Conservation (phyloP, 2,329 filamentous ascomycete species). For the Lachnellula subtilissima region DNA sequence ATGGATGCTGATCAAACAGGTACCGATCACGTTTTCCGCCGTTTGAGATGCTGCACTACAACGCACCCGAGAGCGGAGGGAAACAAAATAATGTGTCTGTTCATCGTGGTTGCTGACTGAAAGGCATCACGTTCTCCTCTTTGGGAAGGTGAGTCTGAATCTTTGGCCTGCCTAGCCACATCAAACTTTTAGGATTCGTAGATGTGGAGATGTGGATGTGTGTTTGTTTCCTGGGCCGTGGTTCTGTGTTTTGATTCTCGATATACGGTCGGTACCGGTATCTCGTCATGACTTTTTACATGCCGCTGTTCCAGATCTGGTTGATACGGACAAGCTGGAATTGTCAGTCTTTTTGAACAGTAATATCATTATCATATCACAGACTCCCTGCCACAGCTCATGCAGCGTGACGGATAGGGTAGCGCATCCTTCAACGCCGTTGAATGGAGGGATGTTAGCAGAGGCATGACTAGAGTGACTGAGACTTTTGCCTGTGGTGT, state of each 20-base stretch:
- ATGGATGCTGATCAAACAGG: constrained; percentile 25
- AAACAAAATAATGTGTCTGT: background rate
- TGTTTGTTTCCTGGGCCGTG: constrained; percentile 1
- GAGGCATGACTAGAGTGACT: constrained; percentile 1
- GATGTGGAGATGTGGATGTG: background rate
- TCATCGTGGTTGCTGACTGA: background rate
- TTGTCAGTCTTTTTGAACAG: too few relatives aligned
- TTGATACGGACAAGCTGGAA: too few relatives aligned
- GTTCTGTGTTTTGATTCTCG: background rate
- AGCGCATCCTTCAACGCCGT: background rate
- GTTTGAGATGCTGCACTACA: background rate
- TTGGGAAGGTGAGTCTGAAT: background rate
- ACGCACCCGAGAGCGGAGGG: background rate
- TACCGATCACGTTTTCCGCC: constrained; percentile 17
- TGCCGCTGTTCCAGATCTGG: too few relatives aligned
- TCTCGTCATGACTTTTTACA: too few relatives aligned
- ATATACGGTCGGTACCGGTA: background rate
- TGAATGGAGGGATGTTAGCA: background rate
- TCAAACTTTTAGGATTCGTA: background rate
- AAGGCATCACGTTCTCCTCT: background rate
- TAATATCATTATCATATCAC: background rate
- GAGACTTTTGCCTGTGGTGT: background rate
- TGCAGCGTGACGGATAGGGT: constrained; percentile 3
- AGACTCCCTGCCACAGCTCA: background rate
- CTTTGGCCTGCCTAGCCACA: background rate